phyloP scores from a whole-genome alignment of 768 basidiomycete species.

The Rhodotorula sphaerocarpa region DNA sequence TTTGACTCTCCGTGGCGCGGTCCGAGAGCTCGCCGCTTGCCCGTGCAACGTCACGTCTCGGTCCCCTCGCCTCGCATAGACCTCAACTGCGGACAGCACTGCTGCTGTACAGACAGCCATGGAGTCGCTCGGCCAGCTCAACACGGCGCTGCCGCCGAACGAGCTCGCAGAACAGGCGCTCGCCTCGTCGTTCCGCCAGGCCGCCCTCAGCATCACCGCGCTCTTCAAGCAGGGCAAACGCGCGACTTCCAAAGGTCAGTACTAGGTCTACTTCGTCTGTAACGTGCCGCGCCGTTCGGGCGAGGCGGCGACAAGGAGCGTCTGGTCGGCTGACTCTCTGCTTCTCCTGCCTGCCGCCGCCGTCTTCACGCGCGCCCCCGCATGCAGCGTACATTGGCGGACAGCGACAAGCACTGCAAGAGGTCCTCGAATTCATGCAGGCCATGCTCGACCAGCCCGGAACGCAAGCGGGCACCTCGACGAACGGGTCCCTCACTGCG shows the following conservation, averaged over 20 bases:
- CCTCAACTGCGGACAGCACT: background rate
- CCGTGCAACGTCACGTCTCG: too few species aligned
- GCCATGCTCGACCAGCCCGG: constrained; percentile 31
- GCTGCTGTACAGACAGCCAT: background rate
- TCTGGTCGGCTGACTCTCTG: too few species aligned
- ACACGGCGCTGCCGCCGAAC: constrained; percentile 16
- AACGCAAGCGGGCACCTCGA: background rate
- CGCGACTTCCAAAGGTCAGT: constrained; percentile 22
- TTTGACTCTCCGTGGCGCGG: too few species aligned
- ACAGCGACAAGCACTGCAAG: constrained; percentile 32
- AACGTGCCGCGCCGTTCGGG: too few species aligned
- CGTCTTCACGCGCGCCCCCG: background rate
- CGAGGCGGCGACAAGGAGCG: too few species aligned
- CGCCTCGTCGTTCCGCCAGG: constrained; percentile 13
- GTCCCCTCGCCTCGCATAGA: too few species aligned
- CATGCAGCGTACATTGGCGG: constrained; percentile 28
- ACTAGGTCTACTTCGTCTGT: background rate
- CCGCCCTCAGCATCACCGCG: constrained; percentile 20
- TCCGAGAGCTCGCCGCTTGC: too few species aligned
- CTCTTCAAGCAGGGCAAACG: constrained; percentile 34
- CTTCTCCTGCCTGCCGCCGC: background rate
- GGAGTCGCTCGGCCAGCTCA: constrained; percentile 21
- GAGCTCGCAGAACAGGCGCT: background rate
- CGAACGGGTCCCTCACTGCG: too few species aligned
- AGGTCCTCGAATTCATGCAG: constrained; percentile 35